Base-by-base conservation (phyloP, 805 yeast species). In the Cyberlindnera mycetangii region DNA sequence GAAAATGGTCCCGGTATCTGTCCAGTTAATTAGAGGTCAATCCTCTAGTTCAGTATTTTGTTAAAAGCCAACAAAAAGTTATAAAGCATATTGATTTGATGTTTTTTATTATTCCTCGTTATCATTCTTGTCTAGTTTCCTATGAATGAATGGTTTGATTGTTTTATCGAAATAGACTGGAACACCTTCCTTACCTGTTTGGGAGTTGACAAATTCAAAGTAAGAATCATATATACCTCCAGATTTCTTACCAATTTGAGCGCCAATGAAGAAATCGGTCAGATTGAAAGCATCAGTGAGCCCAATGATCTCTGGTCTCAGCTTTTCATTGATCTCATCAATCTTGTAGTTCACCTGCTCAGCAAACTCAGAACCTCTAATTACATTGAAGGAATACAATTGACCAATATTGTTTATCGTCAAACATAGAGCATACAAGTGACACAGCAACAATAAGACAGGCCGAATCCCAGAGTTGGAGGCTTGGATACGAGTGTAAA, bases 161-260 rank as follows among this genome's bases (percentile, higher is more conserved):
- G 43, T 42, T 12, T 37, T 21, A 1, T 55, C 55, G 31, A 48
- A 56, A 45, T 58, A 58, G 79, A 82, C 43, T 78, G 79, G 64
- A 81, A 78, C 38, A 88, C 89, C 54, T 76, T 76, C 53, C 34
- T 50, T 42, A n/a, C 50, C 56, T n/a, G 50, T 65, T 71, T 78
- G 46, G 64, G 68, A 22, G 44, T 67, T 61, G 12, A 81, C 79
- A 38, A 78, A 76, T 58, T 81, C 79, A 51, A 83, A 83, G 67
- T 88, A 88, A 58, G 85, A 78, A 55, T 81, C 81, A 65, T 89
- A 89, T 37, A 85, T 79, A 61, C 88, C 83, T 42, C 97, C 96
- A 55, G 85, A 82, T 64, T 76, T 81, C 42, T 71, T 74, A 25
- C 97, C 97, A 48, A 89, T 78, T n/a, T 90, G 81, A 0, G 96